phyloP scores from a whole-genome alignment of 108 stramenopile genomes.

The Stephanodiscus triporus region DNA sequence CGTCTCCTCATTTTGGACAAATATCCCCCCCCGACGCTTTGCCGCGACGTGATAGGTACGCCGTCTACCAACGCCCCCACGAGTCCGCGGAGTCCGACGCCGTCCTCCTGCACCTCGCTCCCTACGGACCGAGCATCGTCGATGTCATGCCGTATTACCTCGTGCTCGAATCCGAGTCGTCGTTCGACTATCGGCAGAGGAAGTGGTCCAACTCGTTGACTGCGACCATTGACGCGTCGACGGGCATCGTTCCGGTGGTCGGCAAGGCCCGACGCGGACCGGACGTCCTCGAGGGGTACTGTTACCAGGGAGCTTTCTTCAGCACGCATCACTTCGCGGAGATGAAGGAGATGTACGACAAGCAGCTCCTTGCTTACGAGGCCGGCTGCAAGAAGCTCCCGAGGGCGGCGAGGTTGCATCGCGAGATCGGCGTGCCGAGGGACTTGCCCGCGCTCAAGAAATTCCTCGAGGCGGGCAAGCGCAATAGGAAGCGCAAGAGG shows the following conservation, averaged over 20 bases:
- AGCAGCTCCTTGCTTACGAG: conserved; percentile 53
- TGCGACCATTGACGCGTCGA: background rate
- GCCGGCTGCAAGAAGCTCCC: conserved; percentile 59
- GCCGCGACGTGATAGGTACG: too few relatives aligned
- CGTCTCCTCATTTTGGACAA: too few relatives aligned
- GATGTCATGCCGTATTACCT: conserved; percentile 72
- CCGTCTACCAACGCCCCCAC: conserved; percentile 49
- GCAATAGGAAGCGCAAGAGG: conserved; percentile 47
- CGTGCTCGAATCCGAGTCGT: conserved; percentile 58
- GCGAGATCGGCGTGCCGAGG: conserved; percentile 52
- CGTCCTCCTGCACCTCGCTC: conserved; percentile 65
- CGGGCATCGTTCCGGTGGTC: background rate
- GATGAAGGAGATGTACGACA: conserved; percentile 57
- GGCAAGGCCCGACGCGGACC: conserved; percentile 15
- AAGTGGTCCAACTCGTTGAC: conserved; percentile 43
- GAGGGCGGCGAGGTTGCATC: conserved; percentile 22
- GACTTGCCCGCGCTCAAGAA: conserved; percentile 64
- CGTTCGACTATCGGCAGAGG: conserved; percentile 25
- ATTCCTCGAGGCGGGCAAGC: conserved; percentile 60
- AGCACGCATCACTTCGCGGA: conserved; percentile 70
- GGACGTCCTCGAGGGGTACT: conserved; percentile 47
- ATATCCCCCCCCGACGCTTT: too few relatives aligned
- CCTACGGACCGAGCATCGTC: conserved; percentile 71
- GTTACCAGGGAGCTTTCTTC: conserved; percentile 78
- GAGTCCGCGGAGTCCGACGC: conserved; percentile 17